Conservation (phyloP, 2,329 filamentous ascomycete species). For the Colletotrichum sp. region DNA sequence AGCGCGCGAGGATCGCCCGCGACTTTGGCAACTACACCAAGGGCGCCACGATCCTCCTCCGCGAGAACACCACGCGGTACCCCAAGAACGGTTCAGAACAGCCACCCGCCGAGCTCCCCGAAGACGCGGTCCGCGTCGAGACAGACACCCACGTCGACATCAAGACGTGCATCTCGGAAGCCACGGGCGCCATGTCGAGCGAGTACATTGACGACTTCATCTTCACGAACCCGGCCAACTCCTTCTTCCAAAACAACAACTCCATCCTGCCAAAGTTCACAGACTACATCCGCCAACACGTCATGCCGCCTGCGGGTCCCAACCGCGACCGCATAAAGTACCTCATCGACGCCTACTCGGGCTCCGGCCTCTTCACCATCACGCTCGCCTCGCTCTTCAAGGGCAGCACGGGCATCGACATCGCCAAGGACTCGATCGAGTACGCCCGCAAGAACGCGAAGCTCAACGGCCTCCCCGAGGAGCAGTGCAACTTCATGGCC, state of each 20-base stretch:
- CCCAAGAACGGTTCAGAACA: constrained; percentile 45
- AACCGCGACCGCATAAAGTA: constrained; percentile 67
- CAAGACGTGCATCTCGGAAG: constrained; percentile 89
- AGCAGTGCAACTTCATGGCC: constrained; percentile 83
- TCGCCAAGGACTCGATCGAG: constrained; percentile 77
- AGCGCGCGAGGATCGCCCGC: constrained; percentile 75
- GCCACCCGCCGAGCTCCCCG: constrained; percentile 33
- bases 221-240: constrained; percentile 90
- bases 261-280: constrained; percentile 91
- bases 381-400: constrained; percentile 87
- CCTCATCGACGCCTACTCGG: constrained; percentile 97
- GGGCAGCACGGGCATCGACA: constrained; percentile 88
- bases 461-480: constrained; percentile 72
- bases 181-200: constrained; percentile 76
- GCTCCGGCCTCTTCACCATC: constrained; percentile 96
- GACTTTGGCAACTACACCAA: constrained; percentile 76
- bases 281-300: constrained; percentile 81
- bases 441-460: constrained; percentile 80
- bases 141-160: constrained; percentile 70
- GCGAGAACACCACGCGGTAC: constrained; percentile 80
- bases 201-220: constrained; percentile 87
- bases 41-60: constrained; percentile 87
- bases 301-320: constrained; percentile 59
- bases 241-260: constrained; percentile 99
- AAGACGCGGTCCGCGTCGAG: constrained; percentile 55